Evolutionary conservation across 1,139 yeast species (phyloP).

Genomic region (Magnusiomyces fungicola): DNA sequence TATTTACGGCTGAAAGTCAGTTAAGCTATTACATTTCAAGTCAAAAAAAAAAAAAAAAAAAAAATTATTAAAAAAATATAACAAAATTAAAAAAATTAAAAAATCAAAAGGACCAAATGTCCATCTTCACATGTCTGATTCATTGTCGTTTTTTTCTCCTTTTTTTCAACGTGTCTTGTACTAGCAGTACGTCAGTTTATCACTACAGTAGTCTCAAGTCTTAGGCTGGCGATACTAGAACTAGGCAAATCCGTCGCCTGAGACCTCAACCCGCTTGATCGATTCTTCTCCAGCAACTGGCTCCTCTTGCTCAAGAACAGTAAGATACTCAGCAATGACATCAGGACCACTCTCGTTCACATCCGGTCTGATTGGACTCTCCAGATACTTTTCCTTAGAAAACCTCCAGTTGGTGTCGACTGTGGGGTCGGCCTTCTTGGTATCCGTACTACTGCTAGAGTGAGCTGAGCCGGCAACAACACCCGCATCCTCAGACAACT

Average conservation of each 20-base stretch:
- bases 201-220: too few relatives aligned
- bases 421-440: conserved; percentile 19
- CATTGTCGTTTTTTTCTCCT: too few relatives aligned
- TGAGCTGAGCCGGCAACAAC: conserved; percentile 22
- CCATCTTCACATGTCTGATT: too few relatives aligned
- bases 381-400: conserved; percentile 22
- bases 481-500: conserved; percentile 18
- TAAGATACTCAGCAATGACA: conserved; percentile 9
- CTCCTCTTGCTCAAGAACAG: conserved; percentile 7
- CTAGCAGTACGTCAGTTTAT: too few relatives aligned
- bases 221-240: too few relatives aligned
- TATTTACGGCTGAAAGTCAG: background rate
- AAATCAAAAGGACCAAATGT: too few relatives aligned
- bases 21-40: background rate
- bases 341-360: conserved; percentile 9
- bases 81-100: background rate
- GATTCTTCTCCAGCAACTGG: conserved; percentile 13
- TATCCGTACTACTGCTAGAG: conserved; percentile 17
- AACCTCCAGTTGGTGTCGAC: conserved; percentile 28
- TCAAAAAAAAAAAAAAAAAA: background rate
- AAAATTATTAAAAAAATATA: background rate
- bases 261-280: background rate
- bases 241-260: conserved; percentile 10
- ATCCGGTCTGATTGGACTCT: conserved; percentile 23
- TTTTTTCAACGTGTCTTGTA: too few relatives aligned